Evolutionary conservation across 441 rosid species (phyloP), one percentile per base, ranked within the genome.

Genomic region (Syzygium syzygioides): DNA sequence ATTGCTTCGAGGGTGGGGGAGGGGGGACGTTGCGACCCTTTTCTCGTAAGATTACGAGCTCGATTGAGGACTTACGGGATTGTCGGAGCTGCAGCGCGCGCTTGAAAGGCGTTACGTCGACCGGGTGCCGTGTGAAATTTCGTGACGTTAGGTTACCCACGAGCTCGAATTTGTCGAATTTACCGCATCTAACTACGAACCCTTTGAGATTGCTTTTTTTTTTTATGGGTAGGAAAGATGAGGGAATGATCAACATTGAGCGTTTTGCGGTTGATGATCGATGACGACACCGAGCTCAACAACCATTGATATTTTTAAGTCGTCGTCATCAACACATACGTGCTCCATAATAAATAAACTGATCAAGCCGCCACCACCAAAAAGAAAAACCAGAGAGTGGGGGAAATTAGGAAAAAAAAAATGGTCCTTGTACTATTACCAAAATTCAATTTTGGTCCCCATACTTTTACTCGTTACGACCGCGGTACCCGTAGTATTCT

Each of bases 81-180:
- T 71, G 48, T 45, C 48, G 9, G 9, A 45, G 48, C 48, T 7
- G 9, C 48, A 45, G 2, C 13, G 7, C 8, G 25, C 0, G 3
- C 4, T 71, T 11, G 11, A 34, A 68, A 68, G 4, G 20, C 10
- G 26, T 34, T 34, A 37, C 7, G 9, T 5, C 7, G 28, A 68
- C 0, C 1, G 0, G 1, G 25, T 71, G 2, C 4, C 15, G 6
- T 20, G 50, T 37, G 17, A 5, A 1, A 37, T 71, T 37, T 6
- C 1, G 1, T 20, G 80, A 71, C 0, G 14, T 34, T 3, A 71
- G 28, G 28, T 34, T 0, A 11, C 4, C 1, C 1, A 6, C 20
- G 8, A 71, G 14, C 50, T 20, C 1, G 9, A 11, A 34, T 34
- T 3, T 14, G 1, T n/a, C 2, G 4, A 28, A 3, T 28, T 13